Evolutionary conservation across 169 alveolate species (phyloP).

Genomic region (Miamiensis avidus): DNA sequence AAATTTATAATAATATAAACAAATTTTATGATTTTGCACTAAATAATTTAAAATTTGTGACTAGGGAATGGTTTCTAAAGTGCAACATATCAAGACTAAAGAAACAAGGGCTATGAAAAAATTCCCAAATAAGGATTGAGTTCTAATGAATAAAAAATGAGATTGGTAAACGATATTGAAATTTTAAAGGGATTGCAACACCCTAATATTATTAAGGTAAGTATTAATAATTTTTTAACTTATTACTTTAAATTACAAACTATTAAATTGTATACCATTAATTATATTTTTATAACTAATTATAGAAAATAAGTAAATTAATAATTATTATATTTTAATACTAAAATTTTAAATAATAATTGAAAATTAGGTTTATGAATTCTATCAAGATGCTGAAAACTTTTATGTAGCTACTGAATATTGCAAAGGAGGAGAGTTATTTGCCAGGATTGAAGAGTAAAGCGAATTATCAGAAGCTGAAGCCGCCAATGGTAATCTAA

Average conservation of each 20-base stretch:
- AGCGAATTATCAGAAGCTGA: conserved; percentile 66
- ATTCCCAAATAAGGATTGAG: not conserved
- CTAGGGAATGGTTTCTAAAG: not conserved
- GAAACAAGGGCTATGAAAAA: not conserved
- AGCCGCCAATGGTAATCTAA: conserved; percentile 47
- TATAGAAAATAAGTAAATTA: too few relatives aligned
- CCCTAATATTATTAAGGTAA: not conserved
- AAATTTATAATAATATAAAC: too few relatives aligned
- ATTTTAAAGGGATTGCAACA: not conserved
- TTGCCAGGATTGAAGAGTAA: conserved; percentile 48
- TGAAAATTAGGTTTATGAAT: conserved; percentile 24
- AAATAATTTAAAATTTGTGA: too few relatives aligned
- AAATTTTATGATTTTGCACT: too few relatives aligned
- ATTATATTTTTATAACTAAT: too few relatives aligned
- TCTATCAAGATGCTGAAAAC: conserved; percentile 8
- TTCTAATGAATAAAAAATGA: not conserved
- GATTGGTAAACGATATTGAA: not conserved
- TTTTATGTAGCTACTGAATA: conserved; percentile 24
- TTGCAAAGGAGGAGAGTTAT: conserved; percentile 77
- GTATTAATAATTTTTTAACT: too few relatives aligned
- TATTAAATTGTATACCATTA: too few relatives aligned
- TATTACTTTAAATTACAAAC: not conserved
- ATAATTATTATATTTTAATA: too few relatives aligned
- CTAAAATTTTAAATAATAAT: too few relatives aligned
- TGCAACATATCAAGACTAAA: not conserved